Evolutionary conservation across 148 eudicot species (phyloP), one percentile per base, ranked within the genome.

Genomic region (Dysphania ambrosioides): DNA sequence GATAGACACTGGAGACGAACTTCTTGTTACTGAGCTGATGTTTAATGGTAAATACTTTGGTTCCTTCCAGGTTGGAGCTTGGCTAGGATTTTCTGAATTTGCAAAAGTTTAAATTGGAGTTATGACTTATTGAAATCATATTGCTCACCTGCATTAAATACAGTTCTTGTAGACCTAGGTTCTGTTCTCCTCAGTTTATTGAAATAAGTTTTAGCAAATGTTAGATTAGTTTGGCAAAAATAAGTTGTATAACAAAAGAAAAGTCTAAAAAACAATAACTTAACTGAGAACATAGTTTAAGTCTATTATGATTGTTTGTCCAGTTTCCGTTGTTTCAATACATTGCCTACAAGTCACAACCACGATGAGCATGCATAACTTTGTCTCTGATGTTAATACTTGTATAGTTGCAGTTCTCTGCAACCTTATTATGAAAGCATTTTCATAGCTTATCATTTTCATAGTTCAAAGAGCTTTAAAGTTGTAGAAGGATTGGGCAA

Each of bases 1-100:
- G 79, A 85, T 95, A 72, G 99, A 95, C 82, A 92, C 97, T n/a
- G 97, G 99, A 64, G 99, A 95, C 74, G 97, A 95, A 83, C 96
- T 92, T 60, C 91, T 95, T 66, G 97, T 90, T n/a, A 92, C 99
- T 1, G 99, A 95, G 80, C 79, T 95, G 79, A 95, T 95, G 99
- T 95, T 95, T 70, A 95, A 92, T 83, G 96, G 99, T 92, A 79
- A n/a, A n/a, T n/a, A n/a, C n/a, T n/a, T n/a, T n/a, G n/a, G n/a
- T n/a, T n/a, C n/a, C n/a, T n/a, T n/a, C n/a, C n/a, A n/a, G n/a
- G n/a, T n/a, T n/a, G 40, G 40, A 36, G 40, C 40, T 18, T 30
- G 12, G 10, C 24, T 15, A 59, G 24, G 29, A 23, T 53, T 57
- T 53, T 8, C 7, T n/a, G 15, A 23, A 1, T 60, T 23, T n/a